A percentile compares a stretch with the other conserved stretches of the same genome.
Conservation (phyloP, 2,329 filamentous ascomycete species). For the Cordyceps pruinosa region DNA sequence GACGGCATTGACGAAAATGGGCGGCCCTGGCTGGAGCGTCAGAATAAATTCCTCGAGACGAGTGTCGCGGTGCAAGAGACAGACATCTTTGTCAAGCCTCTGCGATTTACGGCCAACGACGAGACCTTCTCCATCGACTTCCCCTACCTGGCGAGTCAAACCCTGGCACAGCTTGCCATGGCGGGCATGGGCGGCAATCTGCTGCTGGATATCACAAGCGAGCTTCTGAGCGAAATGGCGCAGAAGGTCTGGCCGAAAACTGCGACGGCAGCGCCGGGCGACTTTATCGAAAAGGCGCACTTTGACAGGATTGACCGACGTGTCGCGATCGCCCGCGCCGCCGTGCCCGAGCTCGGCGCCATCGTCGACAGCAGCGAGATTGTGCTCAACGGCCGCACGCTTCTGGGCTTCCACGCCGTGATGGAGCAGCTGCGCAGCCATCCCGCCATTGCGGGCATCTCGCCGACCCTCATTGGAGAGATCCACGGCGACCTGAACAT, state of each 20-base stretch:
- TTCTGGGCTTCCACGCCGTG: background rate
- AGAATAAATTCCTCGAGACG: background rate
- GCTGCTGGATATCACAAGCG: constrained; percentile 15
- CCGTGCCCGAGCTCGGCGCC: background rate
- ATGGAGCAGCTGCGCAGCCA: background rate
- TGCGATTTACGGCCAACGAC: background rate
- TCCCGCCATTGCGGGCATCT: background rate
- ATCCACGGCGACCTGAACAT: constrained; percentile 11
- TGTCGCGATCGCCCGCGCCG: constrained; percentile 5
- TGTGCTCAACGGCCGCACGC: constrained; percentile 4
- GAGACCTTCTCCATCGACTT: constrained; percentile 6
- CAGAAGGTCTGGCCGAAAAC: constrained; percentile 3
- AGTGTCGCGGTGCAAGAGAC: constrained; percentile 3
- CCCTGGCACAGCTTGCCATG: constrained; percentile 16
- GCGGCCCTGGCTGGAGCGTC: constrained; percentile 5
- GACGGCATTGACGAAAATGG: constrained; percentile 11
- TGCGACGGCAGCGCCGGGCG: background rate
- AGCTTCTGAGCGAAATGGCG: constrained; percentile 1
- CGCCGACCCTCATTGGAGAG: background rate
- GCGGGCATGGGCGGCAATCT: constrained; percentile 21
- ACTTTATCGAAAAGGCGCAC: constrained; percentile 11
- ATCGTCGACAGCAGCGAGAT: constrained; percentile 4
- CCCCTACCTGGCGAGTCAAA: constrained; percentile 8
- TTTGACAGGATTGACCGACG: constrained; percentile 7
- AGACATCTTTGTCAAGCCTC: constrained; percentile 2